Evolutionary conservation across 2,329 filamentous ascomycete species (phyloP), one percentile per base, ranked within the genome.

Genomic region (Botrytis tulipae): DNA sequence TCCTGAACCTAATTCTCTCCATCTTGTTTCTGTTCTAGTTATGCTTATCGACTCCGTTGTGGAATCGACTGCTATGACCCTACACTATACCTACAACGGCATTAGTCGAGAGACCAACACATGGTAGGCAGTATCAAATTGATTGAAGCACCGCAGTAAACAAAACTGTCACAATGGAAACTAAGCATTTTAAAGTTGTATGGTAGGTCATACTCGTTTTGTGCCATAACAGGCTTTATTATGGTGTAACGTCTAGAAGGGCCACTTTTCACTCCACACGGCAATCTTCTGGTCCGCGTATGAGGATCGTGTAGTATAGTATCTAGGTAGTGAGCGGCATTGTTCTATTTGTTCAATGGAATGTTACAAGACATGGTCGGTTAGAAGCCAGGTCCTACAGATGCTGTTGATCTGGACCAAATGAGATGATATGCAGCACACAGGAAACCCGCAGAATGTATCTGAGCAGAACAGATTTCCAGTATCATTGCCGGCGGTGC

Each of bases 1-100:
- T 70, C 51, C 16, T 70, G 37, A 60, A 60, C 40, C n/a, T 37
- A 44, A 57, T 59, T 70, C 35, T 44, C 68, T 70, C 54, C 68
- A 61, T n/a, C 22, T 61, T 62, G 57, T 70, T 70, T 70, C 68
- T 35, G 35, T 46, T 40, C 54, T 16, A 70, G 9, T 62, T 29
- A 42, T 57, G 16, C 32, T 42, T 60, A 61, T 44, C 20, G 12
- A 18, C 42, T 29, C 35, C 29, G n/a, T n/a, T 40, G 68, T 60
- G 37, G 32, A 57, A n/a, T 40, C 29, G 8, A 25, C 40, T 32
- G 68, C 54, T 70, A 70, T 61, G 42, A 48, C 46, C 46, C 22
- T 40, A 8, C 37, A 20, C 32, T 22, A 40, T n/a, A 29, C 22
- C 44, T 20, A 67, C 32, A 37, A 22, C n/a, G 25, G 40, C 37